A percentile compares a stretch with the other conserved stretches of the same genome.
Conservation (phyloP, 306 rosid species). For the Cicer yamashitae region DNA sequence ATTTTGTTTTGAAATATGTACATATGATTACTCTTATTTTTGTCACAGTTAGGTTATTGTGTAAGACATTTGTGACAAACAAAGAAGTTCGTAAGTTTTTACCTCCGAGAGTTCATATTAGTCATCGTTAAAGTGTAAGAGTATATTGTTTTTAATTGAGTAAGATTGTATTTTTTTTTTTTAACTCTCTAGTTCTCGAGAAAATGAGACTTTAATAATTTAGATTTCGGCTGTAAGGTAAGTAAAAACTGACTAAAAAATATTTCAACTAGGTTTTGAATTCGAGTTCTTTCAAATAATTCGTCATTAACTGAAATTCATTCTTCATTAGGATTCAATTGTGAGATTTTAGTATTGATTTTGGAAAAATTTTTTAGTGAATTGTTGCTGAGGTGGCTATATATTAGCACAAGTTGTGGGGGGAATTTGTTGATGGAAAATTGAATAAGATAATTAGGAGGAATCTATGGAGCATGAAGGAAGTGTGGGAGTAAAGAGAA, state of each 20-base stretch:
- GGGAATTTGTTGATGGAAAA: not conserved
- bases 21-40: not conserved
- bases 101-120: not conserved
- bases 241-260: too few species aligned
- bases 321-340: too few species aligned
- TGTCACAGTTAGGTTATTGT: not conserved
- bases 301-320: too few species aligned
- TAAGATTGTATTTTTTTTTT: too few species aligned
- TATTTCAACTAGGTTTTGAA: too few species aligned
- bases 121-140: too few species aligned
- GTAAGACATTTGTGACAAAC: not conserved
- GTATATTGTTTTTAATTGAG: too few species aligned
- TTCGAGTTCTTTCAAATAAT: too few species aligned
- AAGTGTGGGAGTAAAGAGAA: conserved; percentile 48
- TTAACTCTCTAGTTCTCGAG: too few species aligned
- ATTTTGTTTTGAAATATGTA: not conserved
- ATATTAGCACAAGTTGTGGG: conserved; percentile 21
- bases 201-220: too few species aligned
- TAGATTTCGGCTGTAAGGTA: too few species aligned
- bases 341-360: too few species aligned
- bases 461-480: not conserved
- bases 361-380: not conserved
- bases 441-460: not conserved
- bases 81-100: not conserved
- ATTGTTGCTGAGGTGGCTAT: conserved; percentile 15